These are phyloP conservation scores for Pelargonium myrrhifolium DNA, from an alignment of 441 rosid genomes.

Conservation along the genomic window DNA sequence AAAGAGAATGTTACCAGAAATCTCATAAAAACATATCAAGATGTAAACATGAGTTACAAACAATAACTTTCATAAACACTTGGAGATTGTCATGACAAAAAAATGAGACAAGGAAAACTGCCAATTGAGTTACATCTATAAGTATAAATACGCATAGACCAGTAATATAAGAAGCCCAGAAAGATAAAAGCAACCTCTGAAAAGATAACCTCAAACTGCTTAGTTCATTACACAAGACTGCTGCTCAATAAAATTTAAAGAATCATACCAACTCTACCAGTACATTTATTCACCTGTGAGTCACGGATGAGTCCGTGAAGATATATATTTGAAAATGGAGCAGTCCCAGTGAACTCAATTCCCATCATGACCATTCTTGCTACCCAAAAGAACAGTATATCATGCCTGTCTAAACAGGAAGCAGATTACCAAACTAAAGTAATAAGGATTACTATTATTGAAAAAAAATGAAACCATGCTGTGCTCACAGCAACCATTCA, in stretches of 20 bases:
- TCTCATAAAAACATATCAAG: not conserved
- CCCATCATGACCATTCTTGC: constrained; percentile 99
- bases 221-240: constrained; percentile 7
- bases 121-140: constrained; percentile 1
- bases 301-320: constrained; percentile 96
- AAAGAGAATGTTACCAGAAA: too few species aligned
- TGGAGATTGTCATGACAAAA: not conserved
- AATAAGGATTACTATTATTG: not conserved
- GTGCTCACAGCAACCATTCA: not conserved
- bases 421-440: constrained; percentile 19
- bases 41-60: not conserved
- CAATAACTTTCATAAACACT: not conserved
- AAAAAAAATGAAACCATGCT: not conserved
- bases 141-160: not conserved
- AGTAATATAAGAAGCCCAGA: not conserved
- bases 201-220: constrained; percentile 6
- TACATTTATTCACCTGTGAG: constrained; percentile 52
- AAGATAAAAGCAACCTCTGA: not conserved
- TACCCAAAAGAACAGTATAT: constrained; percentile 96
- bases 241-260: not conserved
- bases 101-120: not conserved
- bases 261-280: not conserved
- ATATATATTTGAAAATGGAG: constrained; percentile 79
- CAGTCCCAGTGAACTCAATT: constrained; percentile 87
- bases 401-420: constrained; percentile 70